Evolutionary conservation across 2,329 filamentous ascomycete genomes (phyloP).

Genomic region (Colletotrichum camelliae): DNA sequence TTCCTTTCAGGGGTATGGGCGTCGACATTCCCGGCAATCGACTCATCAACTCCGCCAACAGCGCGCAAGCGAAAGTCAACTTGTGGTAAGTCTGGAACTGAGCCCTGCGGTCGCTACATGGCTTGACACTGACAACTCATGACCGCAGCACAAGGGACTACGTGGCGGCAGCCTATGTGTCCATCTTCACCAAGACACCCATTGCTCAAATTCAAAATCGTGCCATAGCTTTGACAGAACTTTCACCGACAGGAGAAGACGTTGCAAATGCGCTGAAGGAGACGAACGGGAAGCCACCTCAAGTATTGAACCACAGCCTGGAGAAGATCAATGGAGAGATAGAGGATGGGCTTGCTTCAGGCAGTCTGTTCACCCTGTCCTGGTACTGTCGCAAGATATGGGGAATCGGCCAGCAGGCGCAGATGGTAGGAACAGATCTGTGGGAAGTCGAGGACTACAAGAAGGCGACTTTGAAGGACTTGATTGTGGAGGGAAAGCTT

Average conservation of each 20-base stretch:
- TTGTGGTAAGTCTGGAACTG: neutral
- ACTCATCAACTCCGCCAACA: neutral
- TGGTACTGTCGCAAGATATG: constrained; percentile 34
- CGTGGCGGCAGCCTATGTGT: constrained; percentile 31
- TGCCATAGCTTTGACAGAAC: constrained; percentile 27
- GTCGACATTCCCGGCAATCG: neutral
- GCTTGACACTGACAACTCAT: neutral
- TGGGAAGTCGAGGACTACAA: constrained; percentile 30
- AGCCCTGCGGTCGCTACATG: accelerated
- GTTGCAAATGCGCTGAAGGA: constrained; percentile 24
- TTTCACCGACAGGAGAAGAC: constrained; percentile 28
- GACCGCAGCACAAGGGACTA: constrained; percentile 28
- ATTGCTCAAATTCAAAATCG: constrained; percentile 25
- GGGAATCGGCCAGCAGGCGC: constrained; percentile 25
- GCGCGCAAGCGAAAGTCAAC: neutral
- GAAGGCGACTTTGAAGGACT: constrained; percentile 25
- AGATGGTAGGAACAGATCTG: constrained; percentile 25
- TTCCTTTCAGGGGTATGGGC: neutral
- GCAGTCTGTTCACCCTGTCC: constrained; percentile 23
- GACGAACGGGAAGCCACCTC: constrained; percentile 24
- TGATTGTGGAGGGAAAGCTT: constrained; percentile 27
- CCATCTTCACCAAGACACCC: constrained; percentile 30
- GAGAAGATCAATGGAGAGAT: constrained; percentile 29
- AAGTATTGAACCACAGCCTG: constrained; percentile 21
- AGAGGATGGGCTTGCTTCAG: constrained; percentile 21